Base-by-base conservation (phyloP, 2,329 filamentous ascomycete genomes). In the Xylaria sp. region DNA sequence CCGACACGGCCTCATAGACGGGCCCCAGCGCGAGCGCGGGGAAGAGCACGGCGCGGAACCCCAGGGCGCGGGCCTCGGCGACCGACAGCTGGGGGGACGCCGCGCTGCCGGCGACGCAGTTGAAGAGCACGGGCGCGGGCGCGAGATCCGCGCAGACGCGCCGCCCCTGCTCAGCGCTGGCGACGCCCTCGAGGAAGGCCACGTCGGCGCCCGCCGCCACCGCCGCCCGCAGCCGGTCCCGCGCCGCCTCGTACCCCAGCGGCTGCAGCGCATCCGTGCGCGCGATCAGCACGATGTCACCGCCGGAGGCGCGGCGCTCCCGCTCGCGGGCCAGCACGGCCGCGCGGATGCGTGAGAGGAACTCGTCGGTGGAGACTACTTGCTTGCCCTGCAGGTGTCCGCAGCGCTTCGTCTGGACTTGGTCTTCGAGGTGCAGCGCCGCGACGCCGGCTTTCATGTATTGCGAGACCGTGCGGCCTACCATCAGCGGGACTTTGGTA, bases 251-350 rank as follows among this genome's bases (percentile, higher is more conserved):
- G 60, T 78, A 83, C 0, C 79, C 80, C 1, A 72, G 67, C 1
- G 71, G 70, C 44, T 79, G 77, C 7, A 81, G 66, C 0, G 81
- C 76, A 59, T 85, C 82, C 2, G 82, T 85, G 11, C 82, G 74
- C 4, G 81, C 82, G 54, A 86, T 84, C 48, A 85, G 77, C 21
- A 85, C 74, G 41, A 85, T 82, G 56, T 84, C 81, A 9, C 72
- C 68, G 6, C 11, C 74, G 41, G 84, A 82, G 56, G 84, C 81
- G 11, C 72, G 67, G 6, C 11, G 24, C 43, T 72, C 66, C 39
- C 72, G 67, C 40, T 74, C 68, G n/a, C 72, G 68, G 7, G 72
- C 68, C n/a, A 63, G 56, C 2, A 61, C 60, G 1, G 71, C 71
- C 2, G 71, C 70, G 19, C 63, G 59, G 49, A 72, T 70, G 1